Conservation (phyloP, 2,329 filamentous ascomycete genomes). For the Hymenotorrendiella dingleyae region DNA sequence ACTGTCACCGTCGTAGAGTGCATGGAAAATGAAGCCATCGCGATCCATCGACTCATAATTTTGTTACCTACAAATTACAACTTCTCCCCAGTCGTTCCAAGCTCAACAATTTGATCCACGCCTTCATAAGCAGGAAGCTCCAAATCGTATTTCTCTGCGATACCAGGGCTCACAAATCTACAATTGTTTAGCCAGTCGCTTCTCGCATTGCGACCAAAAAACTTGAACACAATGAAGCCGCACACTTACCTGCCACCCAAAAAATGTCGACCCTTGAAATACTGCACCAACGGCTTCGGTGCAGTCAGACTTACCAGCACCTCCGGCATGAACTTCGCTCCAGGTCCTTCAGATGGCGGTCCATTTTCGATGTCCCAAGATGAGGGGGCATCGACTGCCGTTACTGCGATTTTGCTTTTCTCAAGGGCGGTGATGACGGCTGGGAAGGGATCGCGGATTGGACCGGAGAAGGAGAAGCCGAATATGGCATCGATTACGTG, state of each 20-base stretch:
- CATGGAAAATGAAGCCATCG: no score
- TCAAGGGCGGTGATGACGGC: conserved; percentile 73
- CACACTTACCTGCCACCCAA: conserved; percentile 68
- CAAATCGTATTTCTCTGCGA: conserved; percentile 81
- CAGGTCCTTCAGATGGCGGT: conserved; percentile 70
- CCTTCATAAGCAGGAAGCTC: conserved; percentile 79
- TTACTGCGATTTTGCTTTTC: conserved; percentile 67
- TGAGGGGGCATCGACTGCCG: conserved; percentile 87
- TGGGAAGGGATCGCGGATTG: conserved; percentile 88
- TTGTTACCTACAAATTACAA: not conserved
- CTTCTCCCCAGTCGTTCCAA: conserved; percentile 46
- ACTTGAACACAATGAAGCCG: not conserved
- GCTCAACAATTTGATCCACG: conserved; percentile 83
- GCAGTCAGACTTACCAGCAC: conserved; percentile 85
- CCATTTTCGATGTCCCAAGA: conserved; percentile 91
- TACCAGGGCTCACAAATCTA: conserved; percentile 71
- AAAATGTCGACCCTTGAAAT: conserved; percentile 85
- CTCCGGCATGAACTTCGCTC: conserved; percentile 72
- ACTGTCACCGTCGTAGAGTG: no score
- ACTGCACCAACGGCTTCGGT: conserved; percentile 81
- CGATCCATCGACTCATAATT: no score
- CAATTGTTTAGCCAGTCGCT: not conserved
- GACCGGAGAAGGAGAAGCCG: conserved; percentile 87
- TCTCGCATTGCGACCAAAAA: not conserved
- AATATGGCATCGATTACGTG: conserved; percentile 92